Evolutionary conservation across 2,329 filamentous ascomycete genomes (phyloP), one percentile per base, ranked within the genome.

Genomic region (Aspergillus japonicus): DNA sequence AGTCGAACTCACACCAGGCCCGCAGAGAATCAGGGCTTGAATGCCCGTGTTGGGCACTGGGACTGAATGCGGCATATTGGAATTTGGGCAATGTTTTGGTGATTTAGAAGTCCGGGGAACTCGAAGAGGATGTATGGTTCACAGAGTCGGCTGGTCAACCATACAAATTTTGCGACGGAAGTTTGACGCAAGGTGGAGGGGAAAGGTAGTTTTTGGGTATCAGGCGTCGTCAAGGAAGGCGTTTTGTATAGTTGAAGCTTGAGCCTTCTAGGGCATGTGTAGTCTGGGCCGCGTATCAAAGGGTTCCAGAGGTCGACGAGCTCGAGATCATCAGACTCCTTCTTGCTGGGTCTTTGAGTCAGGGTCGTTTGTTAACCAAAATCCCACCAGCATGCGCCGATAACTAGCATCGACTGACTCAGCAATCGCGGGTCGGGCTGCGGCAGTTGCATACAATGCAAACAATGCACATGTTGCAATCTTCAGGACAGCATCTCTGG

Each of bases 11-110:
- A 44, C 76, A 33, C 80, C 80, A 50, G 80, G 80, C 21, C 78
- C 78, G 63, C 79, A 79, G 19, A 81, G 70, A 50, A 82, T 78
- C 23, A 82, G 66, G 53, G 79, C 80, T 63, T 82, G 80, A 52
- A 82, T 80, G 64, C 80, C 79, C 57, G 68, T 69, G 1, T 88
- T 81, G 35, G 90, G 89, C 39, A 96, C 71, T 52, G 72, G 69
- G 35, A 71, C 62, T 1, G 70, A 66, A 29, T 70, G 69, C 57
- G 71, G 72, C 72, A 74, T 75, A 16, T 12, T 62, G 31, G 54
- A 16, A 31, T 44, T 10, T 19, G 16, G 19, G 16, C 39, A 8
- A 44, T 2, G 3, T 19, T 8, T n/a, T 5, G 4, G 7, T 19
- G 16, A 19, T 7, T 8, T 19, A 44, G 39, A 44, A 44, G 14